Evolutionary conservation across 768 basidiomycete species (phyloP).

Genomic region (Leccinum incarnatum): DNA sequence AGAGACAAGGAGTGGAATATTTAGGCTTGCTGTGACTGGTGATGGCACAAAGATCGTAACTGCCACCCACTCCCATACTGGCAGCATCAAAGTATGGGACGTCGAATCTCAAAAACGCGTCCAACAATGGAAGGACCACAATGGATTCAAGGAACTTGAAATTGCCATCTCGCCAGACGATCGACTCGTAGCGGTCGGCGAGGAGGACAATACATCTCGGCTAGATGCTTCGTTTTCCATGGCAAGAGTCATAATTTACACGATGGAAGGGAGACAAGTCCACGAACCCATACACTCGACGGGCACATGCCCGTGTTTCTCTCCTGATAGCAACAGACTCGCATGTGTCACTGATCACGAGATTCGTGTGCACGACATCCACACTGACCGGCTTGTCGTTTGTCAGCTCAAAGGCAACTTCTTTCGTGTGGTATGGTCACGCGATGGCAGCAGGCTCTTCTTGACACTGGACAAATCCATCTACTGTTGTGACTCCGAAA

Average conservation of each 20-base stretch:
- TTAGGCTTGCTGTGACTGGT: not conserved
- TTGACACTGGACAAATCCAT: not conserved
- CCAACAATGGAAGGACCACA: not conserved
- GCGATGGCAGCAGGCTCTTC: not conserved
- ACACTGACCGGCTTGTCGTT: not conserved
- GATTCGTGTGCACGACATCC: not conserved
- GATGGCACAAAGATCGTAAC: constrained; percentile 4
- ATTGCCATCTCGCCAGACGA: not conserved
- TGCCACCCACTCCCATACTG: not conserved
- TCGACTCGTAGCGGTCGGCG: not conserved
- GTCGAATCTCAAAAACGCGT: not conserved
- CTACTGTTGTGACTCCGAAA: not conserved
- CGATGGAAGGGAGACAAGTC: no score
- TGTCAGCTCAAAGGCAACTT: not conserved
- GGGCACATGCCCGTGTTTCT: not conserved
- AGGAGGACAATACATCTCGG: not conserved
- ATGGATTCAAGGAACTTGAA: not conserved
- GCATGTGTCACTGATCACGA: not conserved
- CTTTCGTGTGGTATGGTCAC: not conserved
- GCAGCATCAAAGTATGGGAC: not conserved
- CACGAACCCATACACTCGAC: no score
- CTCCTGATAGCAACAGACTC: not conserved
- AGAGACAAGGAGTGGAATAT: not conserved
- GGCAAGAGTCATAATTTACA: not conserved
- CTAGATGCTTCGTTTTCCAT: no score